Conservation (phyloP, 2,329 filamentous ascomycete genomes). For the Elsinoe necatrix region DNA sequence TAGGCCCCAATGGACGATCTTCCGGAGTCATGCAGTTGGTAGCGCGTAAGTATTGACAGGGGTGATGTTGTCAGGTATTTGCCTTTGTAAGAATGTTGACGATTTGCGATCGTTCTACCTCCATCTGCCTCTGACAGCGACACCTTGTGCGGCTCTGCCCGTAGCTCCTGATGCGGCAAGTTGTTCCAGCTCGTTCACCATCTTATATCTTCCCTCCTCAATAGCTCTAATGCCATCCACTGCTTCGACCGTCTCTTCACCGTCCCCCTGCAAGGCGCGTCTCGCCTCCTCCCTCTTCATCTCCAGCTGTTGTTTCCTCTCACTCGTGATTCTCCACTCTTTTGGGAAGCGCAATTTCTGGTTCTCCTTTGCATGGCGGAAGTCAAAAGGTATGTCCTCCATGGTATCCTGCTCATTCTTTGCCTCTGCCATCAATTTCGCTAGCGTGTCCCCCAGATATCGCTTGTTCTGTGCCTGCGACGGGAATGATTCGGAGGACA, state of each 20-base stretch:
- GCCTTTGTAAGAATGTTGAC: no score
- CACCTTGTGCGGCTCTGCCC: neutral
- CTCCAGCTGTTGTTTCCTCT: conserved; percentile 59
- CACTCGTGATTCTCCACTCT: conserved; percentile 69
- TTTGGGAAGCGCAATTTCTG: conserved; percentile 63
- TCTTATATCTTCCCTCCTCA: conserved; percentile 16
- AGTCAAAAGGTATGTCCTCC: conserved; percentile 80
- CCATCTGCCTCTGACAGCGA: neutral
- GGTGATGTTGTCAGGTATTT: no score
- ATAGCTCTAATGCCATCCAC: conserved; percentile 18
- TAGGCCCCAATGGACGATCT: no score
- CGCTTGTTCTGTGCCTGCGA: conserved; percentile 94
- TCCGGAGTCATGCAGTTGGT: no score
- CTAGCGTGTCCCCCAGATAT: conserved; percentile 74
- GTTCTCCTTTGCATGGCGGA: conserved; percentile 71
- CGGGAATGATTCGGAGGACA: conserved; percentile 76
- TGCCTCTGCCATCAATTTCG: conserved; percentile 64
- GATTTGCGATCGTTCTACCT: no score
- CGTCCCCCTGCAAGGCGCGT: conserved; percentile 47
- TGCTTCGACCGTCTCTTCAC: conserved; percentile 31
- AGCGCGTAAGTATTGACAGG: no score
- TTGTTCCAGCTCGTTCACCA: neutral
- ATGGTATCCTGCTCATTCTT: conserved; percentile 71
- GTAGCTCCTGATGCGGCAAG: neutral
- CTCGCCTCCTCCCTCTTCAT: conserved; percentile 46